Evolutionary conservation across 345 rosid species (phyloP).

Genomic region (Theobroma cacao): DNA sequence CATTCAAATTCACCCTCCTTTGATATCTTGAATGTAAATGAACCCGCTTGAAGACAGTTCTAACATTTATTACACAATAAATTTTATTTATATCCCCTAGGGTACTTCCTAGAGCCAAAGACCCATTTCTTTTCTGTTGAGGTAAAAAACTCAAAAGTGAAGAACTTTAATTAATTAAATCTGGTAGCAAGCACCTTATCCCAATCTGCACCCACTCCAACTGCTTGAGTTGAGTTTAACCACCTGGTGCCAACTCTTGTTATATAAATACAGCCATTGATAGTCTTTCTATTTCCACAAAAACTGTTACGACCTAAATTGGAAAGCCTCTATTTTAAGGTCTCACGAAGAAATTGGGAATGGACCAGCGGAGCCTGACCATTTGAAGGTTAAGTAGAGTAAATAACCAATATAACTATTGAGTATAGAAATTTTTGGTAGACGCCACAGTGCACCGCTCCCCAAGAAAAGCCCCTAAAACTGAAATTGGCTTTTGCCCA

Average conservation of each 20-base stretch:
- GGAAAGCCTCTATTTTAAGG: background rate
- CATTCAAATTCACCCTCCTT: background rate
- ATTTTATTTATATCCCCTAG: too few relatives aligned
- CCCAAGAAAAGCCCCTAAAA: background rate
- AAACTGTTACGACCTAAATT: background rate
- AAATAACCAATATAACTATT: background rate
- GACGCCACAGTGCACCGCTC: background rate
- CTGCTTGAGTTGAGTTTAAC: background rate
- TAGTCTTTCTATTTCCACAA: background rate
- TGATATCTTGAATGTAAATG: background rate
- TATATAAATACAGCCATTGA: background rate
- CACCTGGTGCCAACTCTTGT: background rate
- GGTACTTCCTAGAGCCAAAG: background rate
- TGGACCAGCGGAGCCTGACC: background rate
- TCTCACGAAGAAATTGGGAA: background rate
- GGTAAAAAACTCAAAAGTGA: background rate
- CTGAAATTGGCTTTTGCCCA: background rate
- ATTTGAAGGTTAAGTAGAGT: background rate
- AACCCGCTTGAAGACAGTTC: background rate
- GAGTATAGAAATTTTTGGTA: background rate
- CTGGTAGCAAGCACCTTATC: too few relatives aligned
- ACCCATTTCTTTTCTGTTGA: background rate
- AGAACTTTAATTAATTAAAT: background rate
- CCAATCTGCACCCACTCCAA: background rate
- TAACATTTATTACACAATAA: too few relatives aligned